Percentiles rank a stretch among this genome's conserved stretches.
These are phyloP conservation scores for Mantamonas sphyraenae DNA, from an alignment of 78 protist genomes.

Conservation along the genomic window DNA sequence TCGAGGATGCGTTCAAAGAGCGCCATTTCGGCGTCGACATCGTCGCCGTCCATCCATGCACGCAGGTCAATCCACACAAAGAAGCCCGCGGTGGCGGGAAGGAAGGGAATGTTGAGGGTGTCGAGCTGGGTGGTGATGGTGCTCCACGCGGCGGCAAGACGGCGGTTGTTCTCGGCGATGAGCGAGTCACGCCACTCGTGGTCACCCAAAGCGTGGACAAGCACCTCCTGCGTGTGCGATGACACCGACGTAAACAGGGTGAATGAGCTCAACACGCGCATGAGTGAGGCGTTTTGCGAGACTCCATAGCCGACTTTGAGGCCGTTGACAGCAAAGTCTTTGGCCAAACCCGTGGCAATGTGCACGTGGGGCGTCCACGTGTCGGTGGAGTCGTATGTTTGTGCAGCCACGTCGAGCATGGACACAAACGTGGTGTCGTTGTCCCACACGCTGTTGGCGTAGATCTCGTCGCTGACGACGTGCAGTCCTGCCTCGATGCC, in stretches of 20 bases:
- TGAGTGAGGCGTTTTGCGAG: neutral
- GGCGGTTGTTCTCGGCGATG: neutral
- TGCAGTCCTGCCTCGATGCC: neutral
- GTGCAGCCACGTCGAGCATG: neutral
- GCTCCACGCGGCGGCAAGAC: neutral
- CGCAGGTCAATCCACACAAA: slow-evolving; percentile 2
- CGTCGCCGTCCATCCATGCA: neutral
- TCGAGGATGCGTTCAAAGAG: neutral
- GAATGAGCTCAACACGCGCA: neutral
- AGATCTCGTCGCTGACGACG: neutral
- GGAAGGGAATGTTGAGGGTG: neutral
- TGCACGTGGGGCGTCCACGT: neutral
- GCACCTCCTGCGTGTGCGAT: neutral
- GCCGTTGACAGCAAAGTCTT: neutral
- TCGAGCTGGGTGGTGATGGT: neutral
- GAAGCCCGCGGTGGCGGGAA: neutral
- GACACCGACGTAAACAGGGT: neutral
- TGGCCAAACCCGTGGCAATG: neutral
- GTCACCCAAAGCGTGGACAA: neutral
- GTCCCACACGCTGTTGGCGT: neutral
- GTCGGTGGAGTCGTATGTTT: no score
- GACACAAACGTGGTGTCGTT: neutral
- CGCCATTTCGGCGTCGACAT: neutral
- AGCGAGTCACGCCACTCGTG: neutral
- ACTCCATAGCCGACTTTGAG: neutral